Conservation (phyloP, 306 rosid genomes). For the Corylus avellana region DNA sequence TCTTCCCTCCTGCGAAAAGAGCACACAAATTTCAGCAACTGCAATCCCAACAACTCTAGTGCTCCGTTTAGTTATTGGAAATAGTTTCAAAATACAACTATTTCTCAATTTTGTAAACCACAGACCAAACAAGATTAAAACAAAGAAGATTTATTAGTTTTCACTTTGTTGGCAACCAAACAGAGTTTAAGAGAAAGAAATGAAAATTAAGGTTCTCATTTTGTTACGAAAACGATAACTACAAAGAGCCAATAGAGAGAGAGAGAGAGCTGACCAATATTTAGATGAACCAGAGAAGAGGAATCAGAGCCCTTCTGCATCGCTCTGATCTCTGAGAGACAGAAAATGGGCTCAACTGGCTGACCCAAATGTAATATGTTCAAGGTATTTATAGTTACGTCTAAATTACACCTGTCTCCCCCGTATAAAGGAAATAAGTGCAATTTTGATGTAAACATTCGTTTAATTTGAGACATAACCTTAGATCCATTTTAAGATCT, state of each 20-base stretch:
- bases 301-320: slow-evolving; percentile 39
- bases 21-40: neutral
- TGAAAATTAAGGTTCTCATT: neutral
- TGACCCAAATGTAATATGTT: neutral
- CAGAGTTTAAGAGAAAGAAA: neutral
- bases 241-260: neutral
- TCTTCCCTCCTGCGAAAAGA: slow-evolving; percentile 69
- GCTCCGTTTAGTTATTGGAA: neutral
- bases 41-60: neutral
- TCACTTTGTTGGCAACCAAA: slow-evolving; percentile 14
- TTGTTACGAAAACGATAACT: neutral
- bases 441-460: no score
- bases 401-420: neutral
- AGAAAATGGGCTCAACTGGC: neutral
- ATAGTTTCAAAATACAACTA: neutral
- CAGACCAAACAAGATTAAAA: neutral
- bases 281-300: slow-evolving; percentile 65
- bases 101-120: neutral
- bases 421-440: no score
- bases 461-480: no score
- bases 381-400: neutral
- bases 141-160: neutral
- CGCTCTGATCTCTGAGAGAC: neutral
- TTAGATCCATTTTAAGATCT: no score
- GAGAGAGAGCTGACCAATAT: slow-evolving; percentile 51